Evolutionary conservation across 768 basidiomycete genomes (phyloP).

Genomic region (Boletus sp.): DNA sequence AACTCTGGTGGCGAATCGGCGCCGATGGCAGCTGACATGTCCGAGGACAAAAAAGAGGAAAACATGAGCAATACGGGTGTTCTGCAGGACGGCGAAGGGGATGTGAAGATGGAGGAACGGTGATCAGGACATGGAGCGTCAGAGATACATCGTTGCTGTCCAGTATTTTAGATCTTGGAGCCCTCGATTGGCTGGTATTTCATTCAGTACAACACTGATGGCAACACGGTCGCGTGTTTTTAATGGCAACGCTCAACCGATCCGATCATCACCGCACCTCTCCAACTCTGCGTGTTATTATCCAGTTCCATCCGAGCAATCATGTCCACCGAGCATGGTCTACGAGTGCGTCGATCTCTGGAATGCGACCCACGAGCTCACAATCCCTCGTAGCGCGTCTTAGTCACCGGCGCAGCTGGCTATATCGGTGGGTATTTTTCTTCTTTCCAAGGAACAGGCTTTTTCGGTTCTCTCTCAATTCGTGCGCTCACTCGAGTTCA

Average conservation of each 20-base stretch:
- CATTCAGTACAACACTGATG: neutral
- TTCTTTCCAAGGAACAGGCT: neutral
- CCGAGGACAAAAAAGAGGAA: slow-evolving; percentile 26
- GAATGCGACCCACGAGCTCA: slow-evolving; percentile 5
- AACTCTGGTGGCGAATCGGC: slow-evolving; percentile 34
- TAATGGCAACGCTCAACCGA: slow-evolving; percentile 3
- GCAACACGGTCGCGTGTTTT: slow-evolving; percentile 13
- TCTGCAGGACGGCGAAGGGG: slow-evolving; percentile 37
- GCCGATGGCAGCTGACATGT: slow-evolving; percentile 15
- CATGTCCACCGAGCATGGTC: slow-evolving; percentile 33
- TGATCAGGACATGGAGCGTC: neutral
- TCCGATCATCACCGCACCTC: neutral
- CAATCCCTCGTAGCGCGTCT: slow-evolving; percentile 45
- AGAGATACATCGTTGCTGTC: too few relatives aligned
- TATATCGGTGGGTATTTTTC: slow-evolving; percentile 66
- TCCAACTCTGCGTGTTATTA: neutral
- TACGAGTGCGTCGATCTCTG: slow-evolving; percentile 43
- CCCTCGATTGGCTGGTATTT: neutral
- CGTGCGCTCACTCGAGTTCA: slow-evolving; percentile 28
- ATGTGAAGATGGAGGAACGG: slow-evolving; percentile 50
- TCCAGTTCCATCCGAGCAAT: slow-evolving; percentile 1
- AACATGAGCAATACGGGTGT: slow-evolving; percentile 13
- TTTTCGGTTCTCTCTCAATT: slow-evolving; percentile 1
- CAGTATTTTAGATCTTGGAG: too few relatives aligned
- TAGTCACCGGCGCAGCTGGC: slow-evolving; percentile 81